phyloP scores from a whole-genome alignment of 352 stramenopile genomes.

The Globisporangium yorkense region DNA sequence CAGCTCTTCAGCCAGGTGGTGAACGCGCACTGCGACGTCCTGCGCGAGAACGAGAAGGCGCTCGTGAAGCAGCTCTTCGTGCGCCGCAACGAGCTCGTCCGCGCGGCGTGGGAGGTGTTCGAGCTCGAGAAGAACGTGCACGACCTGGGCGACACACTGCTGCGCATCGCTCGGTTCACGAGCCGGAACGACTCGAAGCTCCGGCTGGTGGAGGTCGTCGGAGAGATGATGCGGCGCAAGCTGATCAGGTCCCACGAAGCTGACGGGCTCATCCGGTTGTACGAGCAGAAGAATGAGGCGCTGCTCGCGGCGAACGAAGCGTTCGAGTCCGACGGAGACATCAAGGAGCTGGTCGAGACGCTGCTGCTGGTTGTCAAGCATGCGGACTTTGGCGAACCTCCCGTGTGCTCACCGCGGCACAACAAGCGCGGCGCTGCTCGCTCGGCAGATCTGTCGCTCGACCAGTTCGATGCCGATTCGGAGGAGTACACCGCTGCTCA shows the following conservation, averaged over 20 bases:
- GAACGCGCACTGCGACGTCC: conserved; percentile 29
- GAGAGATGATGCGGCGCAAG: conserved; percentile 55
- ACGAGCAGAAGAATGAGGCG: conserved; percentile 62
- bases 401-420: conserved; percentile 17
- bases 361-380: conserved; percentile 80
- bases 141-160: conserved; percentile 42
- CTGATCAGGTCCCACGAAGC: conserved; percentile 47
- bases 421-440: neutral
- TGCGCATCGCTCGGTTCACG: conserved; percentile 48
- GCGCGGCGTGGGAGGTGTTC: conserved; percentile 47
- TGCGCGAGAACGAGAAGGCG: conserved; percentile 22
- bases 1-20: conserved; percentile 25
- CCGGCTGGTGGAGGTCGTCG: conserved; percentile 56
- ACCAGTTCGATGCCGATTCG: conserved; percentile 3
- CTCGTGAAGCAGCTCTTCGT: conserved; percentile 47
- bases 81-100: conserved; percentile 36
- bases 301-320: conserved; percentile 67
- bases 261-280: conserved; percentile 57
- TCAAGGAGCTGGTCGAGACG: conserved; percentile 74
- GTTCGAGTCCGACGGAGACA: conserved; percentile 63
- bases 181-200: conserved; percentile 37
- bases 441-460: conserved; percentile 6
- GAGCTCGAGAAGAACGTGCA: conserved; percentile 34
- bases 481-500: conserved; percentile 23
- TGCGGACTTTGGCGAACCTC: conserved; percentile 43